phyloP scores from a whole-genome alignment of 345 rosid genomes.

The Cochlearia excelsa region DNA sequence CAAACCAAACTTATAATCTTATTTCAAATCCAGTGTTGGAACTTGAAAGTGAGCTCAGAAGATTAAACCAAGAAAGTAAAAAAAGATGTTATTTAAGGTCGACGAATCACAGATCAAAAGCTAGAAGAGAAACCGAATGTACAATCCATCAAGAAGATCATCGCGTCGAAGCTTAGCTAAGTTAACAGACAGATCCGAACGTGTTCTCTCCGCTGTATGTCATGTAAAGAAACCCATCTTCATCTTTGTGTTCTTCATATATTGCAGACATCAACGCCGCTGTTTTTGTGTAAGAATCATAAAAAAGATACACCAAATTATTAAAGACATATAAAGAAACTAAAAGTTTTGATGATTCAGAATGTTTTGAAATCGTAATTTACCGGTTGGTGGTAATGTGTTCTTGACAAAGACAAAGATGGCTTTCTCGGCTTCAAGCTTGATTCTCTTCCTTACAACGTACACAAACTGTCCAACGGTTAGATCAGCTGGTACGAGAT shows the following conservation, averaged over 20 bases:
- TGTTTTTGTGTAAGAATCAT: conserved; percentile 18
- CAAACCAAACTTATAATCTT: conserved; percentile 12
- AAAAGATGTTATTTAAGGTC: conserved; percentile 17
- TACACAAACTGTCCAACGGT: conserved; percentile 84
- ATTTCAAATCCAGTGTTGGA: conserved; percentile 6
- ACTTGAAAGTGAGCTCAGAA: conserved; percentile 3
- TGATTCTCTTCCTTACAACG: conserved; percentile 78
- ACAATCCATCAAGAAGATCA: conserved; percentile 26
- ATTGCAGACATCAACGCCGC: conserved; percentile 74
- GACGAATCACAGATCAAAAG: conserved; percentile 1
- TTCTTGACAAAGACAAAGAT: conserved; percentile 79
- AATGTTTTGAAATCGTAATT: background rate
- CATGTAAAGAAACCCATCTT: conserved; percentile 78
- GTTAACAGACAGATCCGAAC: conserved; percentile 44
- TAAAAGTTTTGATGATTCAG: background rate
- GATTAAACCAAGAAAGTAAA: conserved; percentile 11
- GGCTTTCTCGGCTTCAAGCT: conserved; percentile 75
- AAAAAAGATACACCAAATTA: background rate
- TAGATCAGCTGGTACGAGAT: conserved; percentile 81
- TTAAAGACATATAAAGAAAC: background rate
- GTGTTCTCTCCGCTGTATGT: conserved; percentile 88
- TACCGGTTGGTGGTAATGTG: conserved; percentile 79
- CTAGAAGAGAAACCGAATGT: conserved; percentile 16
- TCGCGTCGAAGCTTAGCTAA: conserved; percentile 1
- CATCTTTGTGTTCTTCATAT: conserved; percentile 78